Evolutionary conservation across 106 monocot genomes (phyloP).

Genomic region (Apostasia ramifera): DNA sequence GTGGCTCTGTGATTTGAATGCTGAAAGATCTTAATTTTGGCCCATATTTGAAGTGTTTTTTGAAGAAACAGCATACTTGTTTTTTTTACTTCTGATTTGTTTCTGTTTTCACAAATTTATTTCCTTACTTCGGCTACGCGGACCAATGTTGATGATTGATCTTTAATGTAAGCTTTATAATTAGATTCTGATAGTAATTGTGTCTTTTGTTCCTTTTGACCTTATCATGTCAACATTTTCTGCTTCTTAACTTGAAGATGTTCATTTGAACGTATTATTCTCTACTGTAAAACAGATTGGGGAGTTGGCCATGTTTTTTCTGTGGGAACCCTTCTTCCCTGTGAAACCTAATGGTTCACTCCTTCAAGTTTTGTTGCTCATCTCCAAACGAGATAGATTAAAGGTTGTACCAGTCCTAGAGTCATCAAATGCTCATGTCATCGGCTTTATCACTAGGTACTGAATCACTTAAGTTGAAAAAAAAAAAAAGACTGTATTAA

Average conservation of each 20-base stretch:
- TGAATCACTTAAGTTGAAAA: too few species aligned
- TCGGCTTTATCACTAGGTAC: slow-evolving; percentile 37
- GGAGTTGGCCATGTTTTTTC: slow-evolving; percentile 32
- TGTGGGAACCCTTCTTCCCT: slow-evolving; percentile 55
- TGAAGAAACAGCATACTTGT: too few species aligned
- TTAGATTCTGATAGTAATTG: too few species aligned
- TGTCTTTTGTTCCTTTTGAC: background rate
- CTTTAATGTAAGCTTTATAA: too few species aligned
- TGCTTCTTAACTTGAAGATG: background rate
- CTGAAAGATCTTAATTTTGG: too few species aligned
- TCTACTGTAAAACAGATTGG: slow-evolving; percentile 19
- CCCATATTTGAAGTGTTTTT: too few species aligned
- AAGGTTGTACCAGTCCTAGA: slow-evolving; percentile 34
- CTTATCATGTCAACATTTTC: too few species aligned
- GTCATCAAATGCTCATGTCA: slow-evolving; percentile 20
- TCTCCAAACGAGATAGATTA: slow-evolving; percentile 29
- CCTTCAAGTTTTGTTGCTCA: slow-evolving; percentile 38
- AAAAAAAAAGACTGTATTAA: background rate
- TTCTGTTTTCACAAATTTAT: too few species aligned
- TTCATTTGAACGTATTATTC: background rate
- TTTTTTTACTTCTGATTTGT: too few species aligned
- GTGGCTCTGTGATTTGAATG: too few species aligned
- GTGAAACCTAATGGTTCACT: slow-evolving; percentile 24
- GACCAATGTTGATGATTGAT: too few species aligned
- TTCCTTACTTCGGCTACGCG: too few species aligned